Percentiles rank a stretch among this genome's conserved stretches.
Conservation (phyloP, 768 basidiomycete species). For the Lactifluus subvellereus region DNA sequence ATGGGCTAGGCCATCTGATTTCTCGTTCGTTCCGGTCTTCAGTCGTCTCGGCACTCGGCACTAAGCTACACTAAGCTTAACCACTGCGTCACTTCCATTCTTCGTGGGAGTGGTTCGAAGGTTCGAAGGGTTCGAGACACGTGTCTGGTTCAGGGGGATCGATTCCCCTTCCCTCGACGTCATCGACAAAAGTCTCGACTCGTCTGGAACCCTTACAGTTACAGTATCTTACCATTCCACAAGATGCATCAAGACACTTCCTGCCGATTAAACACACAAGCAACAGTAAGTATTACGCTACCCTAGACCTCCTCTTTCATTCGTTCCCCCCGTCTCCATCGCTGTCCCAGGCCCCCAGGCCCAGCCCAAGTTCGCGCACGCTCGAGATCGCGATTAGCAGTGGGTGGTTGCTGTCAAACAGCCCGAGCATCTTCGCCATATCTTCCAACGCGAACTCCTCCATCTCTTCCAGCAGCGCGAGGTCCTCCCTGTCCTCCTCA, state of each 20-base stretch:
- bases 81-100: neutral
- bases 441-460: constrained; percentile 80
- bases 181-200: neutral
- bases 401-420: constrained; percentile 56
- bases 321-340: constrained; percentile 18
- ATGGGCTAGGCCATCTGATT: neutral
- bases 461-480: constrained; percentile 71
- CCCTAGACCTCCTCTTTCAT: neutral
- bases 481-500: constrained; percentile 60
- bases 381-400: constrained; percentile 64
- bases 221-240: no score
- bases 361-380: constrained; percentile 61
- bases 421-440: constrained; percentile 57
- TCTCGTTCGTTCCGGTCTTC: no score
- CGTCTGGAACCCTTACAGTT: neutral
- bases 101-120: neutral
- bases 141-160: neutral
- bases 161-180: neutral
- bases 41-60: no score
- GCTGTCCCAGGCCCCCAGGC: constrained; percentile 32
- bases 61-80: no score
- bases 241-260: no score
- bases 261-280: neutral
- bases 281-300: neutral
- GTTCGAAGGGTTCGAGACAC: neutral